Conservation (phyloP, 768 basidiomycete species). For the Mycena galericulata region DNA sequence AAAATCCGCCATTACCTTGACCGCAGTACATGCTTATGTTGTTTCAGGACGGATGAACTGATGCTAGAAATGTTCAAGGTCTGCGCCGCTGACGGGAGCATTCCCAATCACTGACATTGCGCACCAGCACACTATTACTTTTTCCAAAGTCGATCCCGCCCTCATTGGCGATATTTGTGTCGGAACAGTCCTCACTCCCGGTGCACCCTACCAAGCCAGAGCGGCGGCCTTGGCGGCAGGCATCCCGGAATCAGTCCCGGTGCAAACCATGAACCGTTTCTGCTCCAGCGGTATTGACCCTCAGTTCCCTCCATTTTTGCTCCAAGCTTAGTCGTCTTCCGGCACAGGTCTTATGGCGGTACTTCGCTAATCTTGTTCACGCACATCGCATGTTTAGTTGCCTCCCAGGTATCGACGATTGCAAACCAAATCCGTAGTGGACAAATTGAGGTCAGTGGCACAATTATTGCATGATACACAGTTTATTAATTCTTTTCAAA, state of each 20-base stretch:
- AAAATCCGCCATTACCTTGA: not conserved
- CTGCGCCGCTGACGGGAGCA: not conserved
- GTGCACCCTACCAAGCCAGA: constrained; percentile 77
- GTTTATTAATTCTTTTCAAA: not conserved
- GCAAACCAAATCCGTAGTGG: constrained; percentile 81
- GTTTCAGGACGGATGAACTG: constrained; percentile 77
- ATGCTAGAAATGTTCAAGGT: constrained; percentile 87
- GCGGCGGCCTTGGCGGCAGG: constrained; percentile 84
- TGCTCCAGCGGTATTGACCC: constrained; percentile 69
- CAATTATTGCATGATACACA: not conserved
- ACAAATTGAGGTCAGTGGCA: constrained; percentile 67
- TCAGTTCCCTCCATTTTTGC: not conserved
- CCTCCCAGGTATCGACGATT: constrained; percentile 64
- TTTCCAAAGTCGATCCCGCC: constrained; percentile 70
- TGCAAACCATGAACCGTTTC: constrained; percentile 83
- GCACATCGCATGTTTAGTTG: not conserved
- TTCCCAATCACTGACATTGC: not conserved
- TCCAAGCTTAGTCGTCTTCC: not conserved
- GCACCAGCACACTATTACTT: constrained; percentile 33
- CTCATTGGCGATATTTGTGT: constrained; percentile 84
- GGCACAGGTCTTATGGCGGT: constrained; percentile 74
- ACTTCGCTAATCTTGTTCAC: not conserved
- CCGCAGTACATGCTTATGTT: constrained; percentile 43
- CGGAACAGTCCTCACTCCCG: constrained; percentile 78
- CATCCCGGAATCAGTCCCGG: constrained; percentile 80